Base-by-base conservation (phyloP, 2,329 filamentous ascomycete species). In the Iodosphaeria phyllophila region DNA sequence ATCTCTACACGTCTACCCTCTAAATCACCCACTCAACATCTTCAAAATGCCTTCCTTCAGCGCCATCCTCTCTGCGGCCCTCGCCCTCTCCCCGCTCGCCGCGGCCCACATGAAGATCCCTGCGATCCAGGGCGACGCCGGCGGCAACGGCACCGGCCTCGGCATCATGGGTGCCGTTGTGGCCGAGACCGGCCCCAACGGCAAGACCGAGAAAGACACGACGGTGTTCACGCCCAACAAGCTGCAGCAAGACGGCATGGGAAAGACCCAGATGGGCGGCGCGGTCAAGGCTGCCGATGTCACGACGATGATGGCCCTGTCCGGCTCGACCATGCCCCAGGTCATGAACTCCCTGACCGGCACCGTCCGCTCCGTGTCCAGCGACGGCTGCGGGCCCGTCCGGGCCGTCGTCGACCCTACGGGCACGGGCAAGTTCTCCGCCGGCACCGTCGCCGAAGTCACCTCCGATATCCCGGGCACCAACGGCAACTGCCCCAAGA, bases 201-300 rank as follows among this genome's bases (percentile, higher is more conserved):
- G 5, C 25, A 38, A 32, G 43, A 50, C 37, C 37, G 45, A 22
- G 38, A 43, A 30, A 42, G 48, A 28, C 25, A 37, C 18, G 41
- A 43, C 33, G 8, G 33, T 35, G 16, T 35, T 35, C 10, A 26
- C 28, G 11, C 18, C 27, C 26, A 33, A 28, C 14, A n/a, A 35
- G 16, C 28, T 25, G 7, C 31, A 22, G 19, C 27, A 23, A 20
- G 17, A 36, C 18, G 30, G 32, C 8, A 30, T 38, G 9, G 35
- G 35, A 31, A 28, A 34, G 30, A 38, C 35, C 13, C 26, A 24
- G 5, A 30, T 26, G 30, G 30, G 27, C n/a, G 35, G 35, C 23
- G 28, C 35, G 12, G 23, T 36, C 24, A 12, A 31, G 27, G 20
- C 27, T 3, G 14, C 21, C 10, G 25, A 28, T 18, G 22, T 19